Evolutionary conservation across 495 filamentous ascomycete genomes (phyloP).

Genomic region (Tuber borchii): DNA sequence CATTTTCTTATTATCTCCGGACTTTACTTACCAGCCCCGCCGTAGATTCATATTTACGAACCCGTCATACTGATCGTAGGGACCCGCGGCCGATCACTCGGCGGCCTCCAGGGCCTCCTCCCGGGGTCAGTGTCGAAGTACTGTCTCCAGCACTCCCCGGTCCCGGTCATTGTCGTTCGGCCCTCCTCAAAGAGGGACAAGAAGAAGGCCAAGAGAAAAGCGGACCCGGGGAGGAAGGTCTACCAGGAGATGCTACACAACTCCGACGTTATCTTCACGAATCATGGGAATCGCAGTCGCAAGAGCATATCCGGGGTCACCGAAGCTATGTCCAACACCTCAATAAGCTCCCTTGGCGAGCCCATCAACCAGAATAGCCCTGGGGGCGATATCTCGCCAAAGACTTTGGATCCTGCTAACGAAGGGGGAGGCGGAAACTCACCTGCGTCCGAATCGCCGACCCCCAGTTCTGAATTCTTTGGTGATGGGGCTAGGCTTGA

Average conservation of each 20-base stretch:
- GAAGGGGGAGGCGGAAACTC: constrained; percentile 9
- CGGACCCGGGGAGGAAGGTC: constrained; percentile 67
- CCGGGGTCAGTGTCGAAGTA: constrained; percentile 93
- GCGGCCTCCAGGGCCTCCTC: constrained; percentile 83
- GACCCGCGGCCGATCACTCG: constrained; percentile 77
- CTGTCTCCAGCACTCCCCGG: constrained; percentile 89
- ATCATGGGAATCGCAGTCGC: constrained; percentile 33
- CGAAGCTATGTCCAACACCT: constrained; percentile 31
- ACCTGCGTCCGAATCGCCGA: constrained; percentile 29
- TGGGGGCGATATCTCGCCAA: constrained; percentile 25
- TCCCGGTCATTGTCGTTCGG: constrained; percentile 94
- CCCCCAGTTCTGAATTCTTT: constrained; percentile 19
- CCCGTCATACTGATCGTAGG: constrained; percentile 94
- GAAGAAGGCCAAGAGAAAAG: constrained; percentile 80
- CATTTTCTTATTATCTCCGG: background rate
- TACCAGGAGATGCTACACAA: constrained; percentile 71
- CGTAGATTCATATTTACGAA: constrained; percentile 85
- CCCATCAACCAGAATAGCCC: constrained; percentile 3
- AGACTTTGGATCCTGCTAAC: constrained; percentile 13
- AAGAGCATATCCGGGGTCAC: constrained; percentile 27
- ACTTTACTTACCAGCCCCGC: constrained; percentile 14
- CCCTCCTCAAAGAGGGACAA: constrained; percentile 84
- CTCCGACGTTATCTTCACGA: constrained; percentile 23
- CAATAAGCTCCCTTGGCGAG: constrained; percentile 30
- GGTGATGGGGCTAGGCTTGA: background rate